Evolutionary conservation across 768 basidiomycete species (phyloP).

Genomic region (Termitomyces sp.): DNA sequence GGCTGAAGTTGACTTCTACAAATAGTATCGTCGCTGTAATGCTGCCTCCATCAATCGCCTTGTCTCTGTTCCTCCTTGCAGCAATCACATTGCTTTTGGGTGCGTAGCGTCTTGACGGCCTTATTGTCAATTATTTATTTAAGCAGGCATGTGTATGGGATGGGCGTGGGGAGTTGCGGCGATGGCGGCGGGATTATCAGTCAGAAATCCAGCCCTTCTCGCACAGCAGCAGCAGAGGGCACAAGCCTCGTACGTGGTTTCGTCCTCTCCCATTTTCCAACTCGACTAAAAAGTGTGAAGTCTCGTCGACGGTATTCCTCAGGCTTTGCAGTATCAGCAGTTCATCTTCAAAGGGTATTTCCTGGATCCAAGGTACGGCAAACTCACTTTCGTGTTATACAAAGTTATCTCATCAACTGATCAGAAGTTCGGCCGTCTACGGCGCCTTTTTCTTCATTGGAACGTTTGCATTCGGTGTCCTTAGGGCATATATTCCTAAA

Average conservation of each 20-base stretch:
- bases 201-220: conserved; percentile 33
- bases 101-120: conserved; percentile 9
- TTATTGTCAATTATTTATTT: not conserved
- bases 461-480: conserved; percentile 35
- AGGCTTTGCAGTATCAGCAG: conserved; percentile 29
- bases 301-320: conserved; percentile 26
- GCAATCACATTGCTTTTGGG: conserved; percentile 33
- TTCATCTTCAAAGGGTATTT: conserved; percentile 38
- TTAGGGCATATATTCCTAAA: conserved; percentile 40
- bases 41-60: conserved; percentile 37
- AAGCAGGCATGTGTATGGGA: conserved; percentile 39
- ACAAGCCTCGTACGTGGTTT: conserved; percentile 33
- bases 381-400: conserved; percentile 24
- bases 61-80: conserved; percentile 37
- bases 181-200: conserved; percentile 40
- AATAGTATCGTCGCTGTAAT: conserved; percentile 38
- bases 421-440: conserved; percentile 41
- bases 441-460: conserved; percentile 45
- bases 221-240: conserved; percentile 32
- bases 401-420: not conserved
- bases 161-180: conserved; percentile 47
- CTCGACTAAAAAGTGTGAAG: conserved; percentile 12
- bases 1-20: not conserved
- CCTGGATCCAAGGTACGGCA: conserved; percentile 37
- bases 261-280: not conserved